These are phyloP conservation scores for Inosperma sp. DNA, from an alignment of 768 basidiomycete genomes.

Conservation along the genomic window DNA sequence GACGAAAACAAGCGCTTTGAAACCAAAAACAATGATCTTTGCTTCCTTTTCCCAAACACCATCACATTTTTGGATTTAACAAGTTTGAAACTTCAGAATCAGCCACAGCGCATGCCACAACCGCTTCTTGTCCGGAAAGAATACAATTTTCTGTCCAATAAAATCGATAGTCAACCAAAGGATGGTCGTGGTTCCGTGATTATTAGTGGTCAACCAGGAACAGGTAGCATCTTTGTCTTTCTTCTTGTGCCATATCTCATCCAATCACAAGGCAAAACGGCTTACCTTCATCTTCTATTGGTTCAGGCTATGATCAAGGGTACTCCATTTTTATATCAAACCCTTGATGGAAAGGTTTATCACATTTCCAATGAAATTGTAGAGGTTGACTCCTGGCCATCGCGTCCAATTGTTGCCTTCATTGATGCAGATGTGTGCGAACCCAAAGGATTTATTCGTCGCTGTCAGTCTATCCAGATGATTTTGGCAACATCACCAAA, in stretches of 20 bases:
- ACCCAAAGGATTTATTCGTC: neutral
- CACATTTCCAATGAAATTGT: neutral
- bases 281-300: neutral
- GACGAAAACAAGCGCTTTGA: neutral
- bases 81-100: conserved; percentile 12
- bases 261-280: neutral
- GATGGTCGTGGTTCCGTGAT: conserved; percentile 3
- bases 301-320: neutral
- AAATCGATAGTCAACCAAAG: neutral
- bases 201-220: conserved; percentile 2
- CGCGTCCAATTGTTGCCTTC: neutral
- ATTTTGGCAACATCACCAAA: conserved; percentile 2
- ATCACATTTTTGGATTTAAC: conserved; percentile 13
- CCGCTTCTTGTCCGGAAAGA: conserved; percentile 11
- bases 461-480: neutral
- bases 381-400: neutral
- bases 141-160: conserved; percentile 6
- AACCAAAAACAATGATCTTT: conserved; percentile 4
- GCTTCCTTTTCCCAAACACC: conserved; percentile 10
- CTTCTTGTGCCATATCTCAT: too few species aligned
- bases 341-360: neutral
- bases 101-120: conserved; percentile 3
- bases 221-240: too few species aligned
- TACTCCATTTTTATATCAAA: neutral
- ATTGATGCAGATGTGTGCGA: neutral